Evolutionary conservation across 2,329 filamentous ascomycete genomes (phyloP), one percentile per base, ranked within the genome.

Genomic region (Curvularia verruculosa): DNA sequence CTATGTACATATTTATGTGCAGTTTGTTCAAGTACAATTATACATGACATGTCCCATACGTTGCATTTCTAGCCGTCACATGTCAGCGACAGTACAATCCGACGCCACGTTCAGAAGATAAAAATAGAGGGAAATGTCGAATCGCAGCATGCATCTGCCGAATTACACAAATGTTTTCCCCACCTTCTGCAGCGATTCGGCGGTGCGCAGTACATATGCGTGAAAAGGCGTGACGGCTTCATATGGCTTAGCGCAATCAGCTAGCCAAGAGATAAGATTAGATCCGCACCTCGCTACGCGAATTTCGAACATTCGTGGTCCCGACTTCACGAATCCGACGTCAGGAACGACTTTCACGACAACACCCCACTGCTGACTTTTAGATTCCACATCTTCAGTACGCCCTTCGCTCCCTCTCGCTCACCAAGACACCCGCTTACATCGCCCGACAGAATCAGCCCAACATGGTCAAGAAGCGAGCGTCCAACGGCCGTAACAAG

Each of bases 401-500:
- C 67, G 71, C 67, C 31, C 31, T 62, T 34, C 56, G 51, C 52
- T 41, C 52, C 39, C 59, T 10, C 37, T 36, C 44, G 37, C 31
- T 34, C 44, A 37, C 48, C 19, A 39, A 56, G 26, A 40, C 31
- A 50, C 26, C 48, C 41, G 60, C 66, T 72, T 57, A 75, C 64
- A 52, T n/a, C 49, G 49, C 31, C 40, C 37, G 45, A 48, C 58
- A 77, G 75, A 80, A 80, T 80, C 79, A 81, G 81, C 81, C 81
- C 73, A 88, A 78, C 78, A 89, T 89, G 87, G 87, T 89, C 82
- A 89, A 89, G 84, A 89, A 89, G 84, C 84, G 87, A 80, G 86
- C 87, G 78, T 87, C 85, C 82, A 89, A 89, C 87, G 94, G 94
- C 83, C 92, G 94, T 82, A 97, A 98, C 91, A 97, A 97, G 92